Evolutionary conservation across 1,139 yeast species (phyloP).

Genomic region (Yamadazyma friedrichii): DNA sequence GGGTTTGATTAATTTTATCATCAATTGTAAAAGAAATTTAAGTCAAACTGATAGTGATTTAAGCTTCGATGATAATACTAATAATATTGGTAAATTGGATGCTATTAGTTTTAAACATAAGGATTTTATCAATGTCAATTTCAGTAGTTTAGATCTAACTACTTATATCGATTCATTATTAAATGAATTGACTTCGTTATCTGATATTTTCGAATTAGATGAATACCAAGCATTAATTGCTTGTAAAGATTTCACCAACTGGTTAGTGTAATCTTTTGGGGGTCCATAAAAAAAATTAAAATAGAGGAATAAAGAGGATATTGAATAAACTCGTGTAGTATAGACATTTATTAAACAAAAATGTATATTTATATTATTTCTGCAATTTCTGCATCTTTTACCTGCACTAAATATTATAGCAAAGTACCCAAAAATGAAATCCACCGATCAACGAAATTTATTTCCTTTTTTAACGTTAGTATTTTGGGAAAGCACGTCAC

Average conservation of each 20-base stretch:
- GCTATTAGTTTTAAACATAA: conserved; percentile 4
- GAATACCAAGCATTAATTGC: conserved; percentile 11
- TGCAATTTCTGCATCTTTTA: not conserved
- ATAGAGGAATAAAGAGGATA: not conserved
- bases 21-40: conserved; percentile 1
- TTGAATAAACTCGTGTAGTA: too few species aligned
- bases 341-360: too few species aligned
- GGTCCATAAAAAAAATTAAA: too few species aligned
- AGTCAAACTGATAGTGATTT: not conserved
- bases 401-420: too few species aligned
- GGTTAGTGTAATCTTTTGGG: conserved; percentile 13
- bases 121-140: not conserved
- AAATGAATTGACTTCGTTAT: conserved; percentile 7
- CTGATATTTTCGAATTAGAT: conserved; percentile 6
- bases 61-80: not conserved
- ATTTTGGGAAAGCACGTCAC: too few species aligned
- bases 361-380: too few species aligned
- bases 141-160: not conserved
- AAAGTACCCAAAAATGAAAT: too few species aligned
- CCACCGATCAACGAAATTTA: too few species aligned
- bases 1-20: conserved; percentile 6
- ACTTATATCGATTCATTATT: conserved; percentile 12
- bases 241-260: conserved; percentile 17
- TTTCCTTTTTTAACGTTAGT: too few species aligned
- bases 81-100: not conserved